Percentiles rank a stretch among this genome's conserved stretches.
Evolutionary conservation across 345 rosid genomes (phyloP).

Genomic region (Brassica rapa): DNA sequence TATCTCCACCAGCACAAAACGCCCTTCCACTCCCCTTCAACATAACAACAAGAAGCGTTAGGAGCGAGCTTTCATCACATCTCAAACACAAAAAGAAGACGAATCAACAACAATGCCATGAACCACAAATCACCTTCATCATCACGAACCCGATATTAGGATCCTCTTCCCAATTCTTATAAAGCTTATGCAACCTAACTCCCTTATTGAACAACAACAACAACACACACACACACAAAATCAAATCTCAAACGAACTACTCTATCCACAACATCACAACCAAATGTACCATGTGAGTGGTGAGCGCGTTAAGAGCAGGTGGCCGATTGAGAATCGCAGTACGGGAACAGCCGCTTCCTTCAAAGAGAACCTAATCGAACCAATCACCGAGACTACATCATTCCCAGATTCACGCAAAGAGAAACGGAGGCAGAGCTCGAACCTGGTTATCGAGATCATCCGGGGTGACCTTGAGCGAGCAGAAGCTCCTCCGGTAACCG

Average conservation of each 20-base stretch:
- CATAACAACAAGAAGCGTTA: slow-evolving; percentile 23
- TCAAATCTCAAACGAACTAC: neutral
- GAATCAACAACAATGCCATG: neutral
- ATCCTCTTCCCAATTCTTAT: slow-evolving; percentile 85
- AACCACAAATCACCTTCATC: slow-evolving; percentile 58
- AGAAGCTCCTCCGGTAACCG: slow-evolving; percentile 40
- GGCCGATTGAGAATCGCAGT: slow-evolving; percentile 85
- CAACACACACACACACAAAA: too few species aligned
- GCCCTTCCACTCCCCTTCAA: slow-evolving; percentile 94
- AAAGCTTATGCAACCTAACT: slow-evolving; percentile 59
- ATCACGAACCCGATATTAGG: slow-evolving; percentile 72
- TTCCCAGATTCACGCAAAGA: neutral
- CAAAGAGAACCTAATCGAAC: slow-evolving; percentile 60
- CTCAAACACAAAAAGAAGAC: neutral
- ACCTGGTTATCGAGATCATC: slow-evolving; percentile 65
- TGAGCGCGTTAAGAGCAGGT: slow-evolving; percentile 82
- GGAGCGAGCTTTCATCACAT: neutral
- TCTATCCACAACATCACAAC: neutral
- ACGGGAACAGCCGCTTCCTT: slow-evolving; percentile 68
- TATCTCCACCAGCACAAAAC: slow-evolving; percentile 95
- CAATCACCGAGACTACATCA: neutral
- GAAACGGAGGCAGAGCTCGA: neutral
- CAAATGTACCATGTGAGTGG: slow-evolving; percentile 48
- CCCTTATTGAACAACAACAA: slow-evolving; percentile 48
- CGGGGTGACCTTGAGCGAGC: slow-evolving; percentile 42